Evolutionary conservation across 2,329 filamentous ascomycete genomes (phyloP), one percentile per base, ranked within the genome.

Genomic region (Exophiala mesophila): DNA sequence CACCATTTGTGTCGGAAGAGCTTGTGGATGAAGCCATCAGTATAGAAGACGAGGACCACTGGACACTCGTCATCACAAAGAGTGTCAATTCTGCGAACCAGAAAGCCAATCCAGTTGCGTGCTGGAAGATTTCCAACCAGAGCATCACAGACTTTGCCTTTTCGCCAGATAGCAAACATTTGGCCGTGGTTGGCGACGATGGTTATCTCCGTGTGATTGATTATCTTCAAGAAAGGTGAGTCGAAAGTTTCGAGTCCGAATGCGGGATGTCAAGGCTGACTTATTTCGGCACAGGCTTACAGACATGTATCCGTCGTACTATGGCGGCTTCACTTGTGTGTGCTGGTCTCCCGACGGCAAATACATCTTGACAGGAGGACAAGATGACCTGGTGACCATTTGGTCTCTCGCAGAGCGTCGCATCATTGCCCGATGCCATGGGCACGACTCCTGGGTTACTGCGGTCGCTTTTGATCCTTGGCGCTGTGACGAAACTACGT

Each of bases 301-400:
- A 9, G 87, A 90, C 57, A 71, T 95, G 32, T 96, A 87, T 63
- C 80, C 83, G 56, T 87, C 87, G 41, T 98, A 96, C 68, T 98
- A 96, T 57, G 92, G 92, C 34, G 90, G 88, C 3, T 74, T 98
- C 48, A 85, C 85, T 32, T 95, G 88, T 59, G 88, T 96, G 2
- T 94, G 88, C 66, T 98, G 92, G 92, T 96, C 90, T 5, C 92
- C 92, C 7, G 92, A 98, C 59, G 89, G 88, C 38, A 90, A 94
- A 61, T 98, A 97, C 63, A 82, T 98, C 38, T 73, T 98, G 13
- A 96, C 92, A 0, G 92, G 92, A 39, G 89, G 92, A 3, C 90
- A 97, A 65, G 92, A 98, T 62, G 92, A 98, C 61, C 71, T 97
- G 7, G 85, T 98, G 9, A 94, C 88, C 1, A 96, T 98, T 55